phyloP scores from a whole-genome alignment of 2,329 filamentous ascomycete genomes.

The Didymella exigua region DNA sequence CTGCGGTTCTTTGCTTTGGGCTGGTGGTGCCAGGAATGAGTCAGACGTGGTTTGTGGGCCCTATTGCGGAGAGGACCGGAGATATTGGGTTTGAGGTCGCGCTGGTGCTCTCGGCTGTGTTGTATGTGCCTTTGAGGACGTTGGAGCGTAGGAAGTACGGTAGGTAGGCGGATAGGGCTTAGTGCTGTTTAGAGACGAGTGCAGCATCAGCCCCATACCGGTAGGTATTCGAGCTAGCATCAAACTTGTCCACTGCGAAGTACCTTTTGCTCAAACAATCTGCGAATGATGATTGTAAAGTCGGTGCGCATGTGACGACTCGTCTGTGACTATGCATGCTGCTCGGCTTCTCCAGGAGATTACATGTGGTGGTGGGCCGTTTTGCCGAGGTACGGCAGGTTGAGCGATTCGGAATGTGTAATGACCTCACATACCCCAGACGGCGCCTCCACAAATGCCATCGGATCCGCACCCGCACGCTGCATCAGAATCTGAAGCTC shows the following conservation, averaged over 20 bases:
- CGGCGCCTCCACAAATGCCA: conserved; percentile 35
- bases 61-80: conserved; percentile 64
- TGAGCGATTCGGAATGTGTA: conserved; percentile 30
- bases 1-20: conserved; percentile 48
- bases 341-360: conserved; percentile 20
- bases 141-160: conserved; percentile 45
- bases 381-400: conserved; percentile 41
- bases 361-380: conserved; percentile 13
- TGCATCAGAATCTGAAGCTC: conserved; percentile 16
- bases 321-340: conserved; percentile 12
- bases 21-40: conserved; percentile 65
- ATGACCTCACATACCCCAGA: conserved; percentile 40
- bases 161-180: conserved; percentile 15
- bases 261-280: not conserved
- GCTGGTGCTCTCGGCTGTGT: conserved; percentile 55
- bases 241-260: not conserved
- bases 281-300: not conserved
- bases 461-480: conserved; percentile 19
- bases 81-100: conserved; percentile 71
- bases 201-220: not conserved
- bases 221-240: not conserved
- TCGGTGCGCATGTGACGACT: conserved; percentile 9
- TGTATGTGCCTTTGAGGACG: conserved; percentile 53
- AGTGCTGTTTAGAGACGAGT: not conserved
- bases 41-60: conserved; percentile 66